Conservation (phyloP, 2,329 filamentous ascomycete genomes). For the Botrytis pseudocinerea region DNA sequence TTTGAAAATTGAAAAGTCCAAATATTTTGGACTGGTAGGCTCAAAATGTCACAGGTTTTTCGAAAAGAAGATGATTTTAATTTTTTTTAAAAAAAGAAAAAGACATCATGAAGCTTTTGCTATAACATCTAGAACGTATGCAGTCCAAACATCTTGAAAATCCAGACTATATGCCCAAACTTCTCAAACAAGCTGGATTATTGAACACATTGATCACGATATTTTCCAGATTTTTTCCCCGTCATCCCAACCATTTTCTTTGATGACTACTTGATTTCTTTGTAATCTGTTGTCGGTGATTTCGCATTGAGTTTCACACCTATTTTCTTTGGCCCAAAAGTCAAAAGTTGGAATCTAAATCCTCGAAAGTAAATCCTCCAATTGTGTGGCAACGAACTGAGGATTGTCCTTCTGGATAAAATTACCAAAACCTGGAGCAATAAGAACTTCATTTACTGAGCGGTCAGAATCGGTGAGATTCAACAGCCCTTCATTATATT, state of each 20-base stretch:
- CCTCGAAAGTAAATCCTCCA: background rate
- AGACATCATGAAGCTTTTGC: background rate
- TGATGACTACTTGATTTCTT: background rate
- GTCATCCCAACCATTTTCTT: background rate
- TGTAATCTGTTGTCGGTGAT: background rate
- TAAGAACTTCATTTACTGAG: background rate
- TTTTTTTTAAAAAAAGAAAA: no score
- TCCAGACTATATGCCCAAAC: background rate
- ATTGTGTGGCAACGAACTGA: background rate
- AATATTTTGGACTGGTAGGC: background rate
- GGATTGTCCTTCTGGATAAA: background rate
- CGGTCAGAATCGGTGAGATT: background rate
- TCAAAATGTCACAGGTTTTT: background rate
- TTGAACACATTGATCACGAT: background rate
- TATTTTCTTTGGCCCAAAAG: fast-evolving
- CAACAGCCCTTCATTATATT: background rate
- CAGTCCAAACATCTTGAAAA: no score
- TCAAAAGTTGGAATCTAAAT: background rate
- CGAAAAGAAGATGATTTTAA: no score
- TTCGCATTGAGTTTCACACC: fast-evolving
- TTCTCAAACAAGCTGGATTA: background rate
- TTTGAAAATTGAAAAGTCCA: fast-evolving
- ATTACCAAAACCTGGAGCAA: background rate
- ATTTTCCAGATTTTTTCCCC: background rate
- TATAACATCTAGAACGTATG: fast-evolving